phyloP scores from a whole-genome alignment of 2,329 filamentous ascomycete species.

The Xylariaceae sp. region DNA sequence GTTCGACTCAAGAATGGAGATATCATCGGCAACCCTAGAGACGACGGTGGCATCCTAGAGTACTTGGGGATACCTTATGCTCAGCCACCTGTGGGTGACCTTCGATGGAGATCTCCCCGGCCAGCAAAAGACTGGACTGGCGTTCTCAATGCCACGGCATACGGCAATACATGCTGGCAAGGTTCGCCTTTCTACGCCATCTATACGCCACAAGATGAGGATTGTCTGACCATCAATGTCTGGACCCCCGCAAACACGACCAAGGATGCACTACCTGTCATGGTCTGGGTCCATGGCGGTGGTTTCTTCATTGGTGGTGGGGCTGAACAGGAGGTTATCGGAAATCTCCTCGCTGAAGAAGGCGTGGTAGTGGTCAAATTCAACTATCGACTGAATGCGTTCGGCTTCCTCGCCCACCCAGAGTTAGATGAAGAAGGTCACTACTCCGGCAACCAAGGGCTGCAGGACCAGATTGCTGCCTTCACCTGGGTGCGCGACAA shows the following conservation, averaged over 20 bases:
- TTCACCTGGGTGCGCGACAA: not conserved
- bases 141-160: not conserved
- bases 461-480: not conserved
- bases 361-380: not conserved
- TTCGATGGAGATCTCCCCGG: not conserved
- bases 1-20: too few relatives aligned
- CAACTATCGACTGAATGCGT: conserved; percentile 1
- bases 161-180: not conserved
- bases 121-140: not conserved
- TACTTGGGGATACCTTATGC: not conserved
- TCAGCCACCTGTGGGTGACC: not conserved
- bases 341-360: not conserved
- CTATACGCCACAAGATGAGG: not conserved
- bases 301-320: not conserved
- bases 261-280: not conserved
- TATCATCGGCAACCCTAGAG: too few relatives aligned
- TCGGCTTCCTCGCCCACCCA: conserved; percentile 3
- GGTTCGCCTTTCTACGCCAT: too few relatives aligned
- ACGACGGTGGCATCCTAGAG: too few relatives aligned
- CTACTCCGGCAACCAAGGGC: conserved; percentile 1
- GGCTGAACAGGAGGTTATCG: not conserved
- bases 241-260: not conserved
- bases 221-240: conserved; percentile 3
- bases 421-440: not conserved
- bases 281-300: conserved; percentile 2